Base-by-base conservation (phyloP, 164 flowering plant genomes). In the Magnolia sinica region DNA sequence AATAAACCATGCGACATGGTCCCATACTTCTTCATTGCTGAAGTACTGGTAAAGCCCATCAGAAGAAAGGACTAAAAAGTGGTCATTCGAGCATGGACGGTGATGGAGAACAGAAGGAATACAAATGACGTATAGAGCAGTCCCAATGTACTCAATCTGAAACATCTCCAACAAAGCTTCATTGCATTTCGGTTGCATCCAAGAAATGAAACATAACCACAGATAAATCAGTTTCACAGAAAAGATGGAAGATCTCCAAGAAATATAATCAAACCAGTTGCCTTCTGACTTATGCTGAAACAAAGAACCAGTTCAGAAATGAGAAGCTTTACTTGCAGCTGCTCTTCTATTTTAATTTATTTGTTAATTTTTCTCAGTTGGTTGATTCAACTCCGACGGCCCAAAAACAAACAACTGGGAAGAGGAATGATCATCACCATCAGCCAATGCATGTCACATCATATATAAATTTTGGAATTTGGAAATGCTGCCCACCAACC, bases 1-100 rank as follows among this genome's bases (percentile, higher is more conserved):
- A 76, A 90, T 86, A 79, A 90, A 90, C 88, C 88, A 85, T 71
- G 84, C 86, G 70, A 90, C 91, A 81, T 90, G 90, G 37, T n/a
- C n/a, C n/a, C n/a, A n/a, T n/a, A 88, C 93, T 81, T 90, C 93
- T 82, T 90, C 91, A 75, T 90, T 90, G 82, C 87, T 87, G 84
- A 90, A 88, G 84, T 89, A 90, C 79, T 90, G 89, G 75, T 89
- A 90, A 64, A 90, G 89, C 64, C 91, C 93, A 79, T 90, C 93
- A 51, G 93, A 90, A 19, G 91, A 89, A 74, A 90, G 87, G 64
- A 90, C 87, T 85, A 90, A 75, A 83, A 89, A 90, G 37, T 86
- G 88, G 58, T 90, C 93, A 79, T 82, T 83, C 49, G 91, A 84
- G 70, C 88, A 83, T 24, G 89, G 91, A 18, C 89, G 83, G 79